A percentile compares a stretch with the other conserved stretches of the same genome.
Conservation (phyloP, 2,329 filamentous ascomycete genomes). For the Penicillium sp. region DNA sequence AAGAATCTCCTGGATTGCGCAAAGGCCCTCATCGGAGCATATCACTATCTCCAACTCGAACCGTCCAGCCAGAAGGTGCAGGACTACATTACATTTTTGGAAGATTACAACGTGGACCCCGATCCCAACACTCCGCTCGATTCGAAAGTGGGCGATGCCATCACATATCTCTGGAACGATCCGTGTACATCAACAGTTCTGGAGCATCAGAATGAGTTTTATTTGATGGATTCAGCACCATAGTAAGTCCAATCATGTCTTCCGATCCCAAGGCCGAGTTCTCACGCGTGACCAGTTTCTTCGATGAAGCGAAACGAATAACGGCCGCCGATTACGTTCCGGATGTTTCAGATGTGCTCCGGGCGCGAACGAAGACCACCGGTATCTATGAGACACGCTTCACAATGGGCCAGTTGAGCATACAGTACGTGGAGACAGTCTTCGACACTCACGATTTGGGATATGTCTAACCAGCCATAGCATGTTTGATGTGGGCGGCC, state of each 20-base stretch:
- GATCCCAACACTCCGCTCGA: conserved; percentile 86
- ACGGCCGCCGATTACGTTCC: conserved; percentile 81
- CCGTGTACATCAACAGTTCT: conserved; percentile 77
- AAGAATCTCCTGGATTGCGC: conserved; percentile 98
- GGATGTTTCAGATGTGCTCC: conserved; percentile 88
- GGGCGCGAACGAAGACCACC: conserved; percentile 95
- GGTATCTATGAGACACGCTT: conserved; percentile 99
- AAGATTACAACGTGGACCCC: conserved; percentile 85
- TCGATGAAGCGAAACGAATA: conserved; percentile 87
- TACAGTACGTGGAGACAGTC: conserved; percentile 70
- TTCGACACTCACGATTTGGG: background rate
- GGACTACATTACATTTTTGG: conserved; percentile 73
- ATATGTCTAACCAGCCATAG: conserved; percentile 50
- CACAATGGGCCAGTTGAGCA: conserved; percentile 96
- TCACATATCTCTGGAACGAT: conserved; percentile 87
- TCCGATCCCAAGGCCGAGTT: conserved; percentile 3
- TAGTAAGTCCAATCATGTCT: conserved; percentile 64
- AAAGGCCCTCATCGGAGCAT: conserved; percentile 85
- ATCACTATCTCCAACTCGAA: conserved; percentile 86
- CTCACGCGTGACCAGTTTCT: conserved; percentile 66
- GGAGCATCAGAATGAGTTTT: conserved; percentile 96
- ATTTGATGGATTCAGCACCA: conserved; percentile 97
- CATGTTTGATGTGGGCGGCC: conserved; percentile 98
- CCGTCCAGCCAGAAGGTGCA: conserved; percentile 69
- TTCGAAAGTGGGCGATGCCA: conserved; percentile 73